These are phyloP conservation scores for Pseudogymnoascus destructans DNA, from an alignment of 2,329 filamentous ascomycete genomes.

Conservation along the genomic window DNA sequence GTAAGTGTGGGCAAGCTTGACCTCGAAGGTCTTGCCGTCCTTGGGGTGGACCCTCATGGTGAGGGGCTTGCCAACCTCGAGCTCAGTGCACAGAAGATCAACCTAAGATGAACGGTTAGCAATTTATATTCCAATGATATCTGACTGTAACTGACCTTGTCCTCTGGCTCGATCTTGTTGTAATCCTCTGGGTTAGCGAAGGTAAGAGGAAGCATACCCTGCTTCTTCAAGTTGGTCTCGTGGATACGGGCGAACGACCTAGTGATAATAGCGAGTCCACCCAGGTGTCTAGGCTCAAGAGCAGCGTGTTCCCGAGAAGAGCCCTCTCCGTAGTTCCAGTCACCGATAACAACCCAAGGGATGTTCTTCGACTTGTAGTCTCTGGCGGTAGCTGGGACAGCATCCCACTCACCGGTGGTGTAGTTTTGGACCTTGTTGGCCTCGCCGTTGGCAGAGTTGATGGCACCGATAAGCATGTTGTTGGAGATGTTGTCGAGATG, in stretches of 20 bases:
- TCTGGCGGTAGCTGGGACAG: conserved; percentile 85
- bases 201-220: conserved; percentile 98
- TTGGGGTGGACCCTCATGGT: conserved; percentile 87
- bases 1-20: conserved; percentile 88
- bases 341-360: conserved; percentile 93
- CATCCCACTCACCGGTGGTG: conserved; percentile 69
- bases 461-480: conserved; percentile 98
- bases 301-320: conserved; percentile 96
- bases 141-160: conserved; percentile 45
- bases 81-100: conserved; percentile 76
- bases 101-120: conserved; percentile 32
- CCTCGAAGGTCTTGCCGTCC: conserved; percentile 66
- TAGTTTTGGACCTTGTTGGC: conserved; percentile 96
- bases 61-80: conserved; percentile 85
- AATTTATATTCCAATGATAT: neutral
- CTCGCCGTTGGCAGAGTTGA: conserved; percentile 90
- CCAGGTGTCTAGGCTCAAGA: conserved; percentile 92
- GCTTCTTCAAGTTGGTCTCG: conserved; percentile 99
- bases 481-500: conserved; percentile 99
- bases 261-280: conserved; percentile 92
- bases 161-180: conserved; percentile 87
- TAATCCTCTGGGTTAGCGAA: conserved; percentile 93
- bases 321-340: conserved; percentile 99
- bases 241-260: conserved; percentile 97
- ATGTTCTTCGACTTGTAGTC: conserved; percentile 98